phyloP scores from a whole-genome alignment of 106 monocot genomes.

The Acorus gramineus region DNA sequence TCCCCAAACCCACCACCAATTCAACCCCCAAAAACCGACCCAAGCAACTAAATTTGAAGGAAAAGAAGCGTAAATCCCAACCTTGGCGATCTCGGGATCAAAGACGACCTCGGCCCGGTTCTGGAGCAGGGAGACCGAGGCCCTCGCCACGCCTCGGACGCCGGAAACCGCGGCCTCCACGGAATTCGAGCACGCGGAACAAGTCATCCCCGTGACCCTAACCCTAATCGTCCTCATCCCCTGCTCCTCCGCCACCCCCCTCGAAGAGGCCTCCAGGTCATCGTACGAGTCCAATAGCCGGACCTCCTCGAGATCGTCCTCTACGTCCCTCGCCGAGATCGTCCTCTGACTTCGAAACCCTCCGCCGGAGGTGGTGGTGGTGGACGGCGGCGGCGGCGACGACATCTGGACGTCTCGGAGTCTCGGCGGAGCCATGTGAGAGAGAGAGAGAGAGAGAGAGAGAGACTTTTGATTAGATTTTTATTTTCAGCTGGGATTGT shows the following conservation, averaged over 20 bases:
- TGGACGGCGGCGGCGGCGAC: no score
- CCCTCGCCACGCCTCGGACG: constrained; percentile 32
- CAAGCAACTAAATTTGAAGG: no score
- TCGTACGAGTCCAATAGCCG: constrained; percentile 55
- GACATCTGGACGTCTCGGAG: constrained; percentile 23
- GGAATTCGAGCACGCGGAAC: constrained; percentile 59
- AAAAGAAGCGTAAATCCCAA: not conserved
- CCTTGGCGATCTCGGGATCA: constrained; percentile 52
- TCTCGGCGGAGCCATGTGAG: not conserved
- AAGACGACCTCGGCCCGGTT: constrained; percentile 52
- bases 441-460: not conserved
- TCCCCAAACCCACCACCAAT: no score
- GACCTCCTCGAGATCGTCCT: constrained; percentile 47
- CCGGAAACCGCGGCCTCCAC: constrained; percentile 41
- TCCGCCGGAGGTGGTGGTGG: constrained; percentile 9
- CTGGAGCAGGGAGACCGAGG: constrained; percentile 62
- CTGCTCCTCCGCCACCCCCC: constrained; percentile 5
- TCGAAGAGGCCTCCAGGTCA: constrained; percentile 18
- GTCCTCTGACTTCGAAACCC: not conserved
- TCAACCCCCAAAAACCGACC: no score
- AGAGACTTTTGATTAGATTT: no score
- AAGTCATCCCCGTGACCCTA: constrained; percentile 71
- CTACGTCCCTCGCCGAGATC: constrained; percentile 3
- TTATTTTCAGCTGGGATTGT: no score
- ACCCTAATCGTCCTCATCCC: constrained; percentile 19